These are phyloP conservation scores for Plenodomus lindquistii DNA, from an alignment of 2,329 filamentous ascomycete species.

Conservation along the genomic window DNA sequence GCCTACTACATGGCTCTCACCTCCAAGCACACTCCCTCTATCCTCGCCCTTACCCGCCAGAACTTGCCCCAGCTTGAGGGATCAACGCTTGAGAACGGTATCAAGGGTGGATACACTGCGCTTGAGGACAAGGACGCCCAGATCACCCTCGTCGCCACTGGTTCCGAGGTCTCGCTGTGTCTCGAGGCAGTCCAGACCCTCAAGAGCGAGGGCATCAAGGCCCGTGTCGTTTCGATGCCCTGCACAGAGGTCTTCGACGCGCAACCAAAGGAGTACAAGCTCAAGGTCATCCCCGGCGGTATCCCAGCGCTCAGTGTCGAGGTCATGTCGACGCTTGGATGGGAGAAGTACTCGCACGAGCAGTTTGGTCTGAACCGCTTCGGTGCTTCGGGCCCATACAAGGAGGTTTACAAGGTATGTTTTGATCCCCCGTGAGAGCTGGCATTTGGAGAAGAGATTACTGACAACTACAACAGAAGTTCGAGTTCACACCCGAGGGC, in stretches of 20 bases:
- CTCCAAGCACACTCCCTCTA: constrained; percentile 85
- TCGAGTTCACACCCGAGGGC: constrained; percentile 98
- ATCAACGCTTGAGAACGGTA: constrained; percentile 83
- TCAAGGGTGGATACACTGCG: constrained; percentile 94
- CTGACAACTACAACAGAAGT: constrained; percentile 73
- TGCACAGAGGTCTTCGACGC: constrained; percentile 97
- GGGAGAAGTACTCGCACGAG: constrained; percentile 99
- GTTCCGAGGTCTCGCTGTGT: constrained; percentile 93
- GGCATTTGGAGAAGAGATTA: background rate
- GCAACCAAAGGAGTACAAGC: constrained; percentile 92
- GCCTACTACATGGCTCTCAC: constrained; percentile 96
- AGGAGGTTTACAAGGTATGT: constrained; percentile 87
- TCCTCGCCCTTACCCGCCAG: constrained; percentile 94
- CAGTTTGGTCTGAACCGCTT: constrained; percentile 99
- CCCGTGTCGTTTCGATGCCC: constrained; percentile 92
- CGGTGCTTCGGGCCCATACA: constrained; percentile 95
- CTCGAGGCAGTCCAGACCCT: constrained; percentile 91
- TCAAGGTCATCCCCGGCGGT: constrained; percentile 89
- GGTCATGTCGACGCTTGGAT: constrained; percentile 95
- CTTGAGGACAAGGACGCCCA: constrained; percentile 82
- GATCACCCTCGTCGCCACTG: constrained; percentile 89
- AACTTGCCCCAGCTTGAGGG: constrained; percentile 97
- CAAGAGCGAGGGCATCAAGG: constrained; percentile 81
- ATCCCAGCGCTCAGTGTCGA: constrained; percentile 93
- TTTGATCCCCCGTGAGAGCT: background rate